Base-by-base conservation (phyloP, 257 asterid species). In the Ajuga chamaepitys region DNA sequence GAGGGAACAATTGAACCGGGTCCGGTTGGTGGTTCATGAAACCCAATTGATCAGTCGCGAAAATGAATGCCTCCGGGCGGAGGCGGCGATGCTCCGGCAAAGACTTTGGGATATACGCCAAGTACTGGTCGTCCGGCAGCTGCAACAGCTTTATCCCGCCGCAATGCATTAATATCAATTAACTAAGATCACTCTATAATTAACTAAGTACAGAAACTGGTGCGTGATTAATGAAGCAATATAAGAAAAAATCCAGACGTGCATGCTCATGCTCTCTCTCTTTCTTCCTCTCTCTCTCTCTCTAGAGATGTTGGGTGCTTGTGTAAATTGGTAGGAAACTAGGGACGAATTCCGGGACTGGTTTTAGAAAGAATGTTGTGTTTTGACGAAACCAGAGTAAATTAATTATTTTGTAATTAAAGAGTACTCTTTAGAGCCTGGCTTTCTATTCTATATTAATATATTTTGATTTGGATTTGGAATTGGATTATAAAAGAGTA, bases 21-120 rank as follows among this genome's bases (percentile, higher is more conserved):
- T 87, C 0, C 86, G 88, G 18, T 28, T 75, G 21, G 76, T 66
- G 20, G 78, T 72, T 7, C 78, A 71, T 28, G 95, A 84, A 48
- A 70, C 62, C 55, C 86, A 78, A 7, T 5, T 77, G 9, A 63
- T 83, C 46, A 67, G 58, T 32, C 30, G 53, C 12, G 91, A 93
- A 0, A 93, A 87, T 45, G 87, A 81, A 16, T 63, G 70, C 68
- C 85, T 89, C 71, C 81, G 74, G 53, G 68, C 88, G 16, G 98
- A 93, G 74, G 76, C 87, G 57, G 77, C 24, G 14, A 50, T 85
- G n/a, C 95, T 93, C 70, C 77, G 91, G 48, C 85, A 78, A 26
- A 83, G 87, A 35, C 88, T 93, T 3, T 83, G 88, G 86, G 91
- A 78, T 45, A 82, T 84, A 9, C 95, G 95, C 11, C 92, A 87